These are phyloP conservation scores for Acacia acuminata DNA, from an alignment of 306 rosid species.

Conservation along the genomic window DNA sequence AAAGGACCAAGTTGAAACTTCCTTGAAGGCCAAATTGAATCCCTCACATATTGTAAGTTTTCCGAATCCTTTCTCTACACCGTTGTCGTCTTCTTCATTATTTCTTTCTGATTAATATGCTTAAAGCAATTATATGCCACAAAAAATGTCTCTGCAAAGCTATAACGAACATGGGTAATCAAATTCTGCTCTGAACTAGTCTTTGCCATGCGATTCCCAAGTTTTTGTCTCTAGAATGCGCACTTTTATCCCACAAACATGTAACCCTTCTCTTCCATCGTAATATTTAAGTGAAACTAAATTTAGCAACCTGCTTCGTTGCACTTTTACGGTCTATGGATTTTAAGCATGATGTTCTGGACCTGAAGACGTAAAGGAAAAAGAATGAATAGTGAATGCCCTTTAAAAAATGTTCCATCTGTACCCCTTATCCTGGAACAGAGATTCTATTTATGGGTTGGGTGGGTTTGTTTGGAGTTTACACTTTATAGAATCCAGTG, in stretches of 20 bases:
- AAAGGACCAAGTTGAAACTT: conserved; percentile 77
- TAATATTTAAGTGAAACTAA: not conserved
- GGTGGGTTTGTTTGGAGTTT: not conserved
- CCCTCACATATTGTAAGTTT: conserved; percentile 79
- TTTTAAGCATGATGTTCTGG: not conserved
- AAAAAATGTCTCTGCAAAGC: not conserved
- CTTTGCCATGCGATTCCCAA: not conserved
- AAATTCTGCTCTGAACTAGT: not conserved
- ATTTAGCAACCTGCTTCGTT: not conserved
- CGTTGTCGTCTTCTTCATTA: not conserved
- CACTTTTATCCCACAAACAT: not conserved
- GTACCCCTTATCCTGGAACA: not conserved
- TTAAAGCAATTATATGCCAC: not conserved
- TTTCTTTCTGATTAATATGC: not conserved
- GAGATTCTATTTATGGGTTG: not conserved
- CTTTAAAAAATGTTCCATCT: not conserved
- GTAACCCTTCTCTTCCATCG: not conserved
- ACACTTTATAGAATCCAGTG: not conserved
- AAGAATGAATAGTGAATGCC: not conserved
- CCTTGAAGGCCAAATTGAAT: conserved; percentile 71
- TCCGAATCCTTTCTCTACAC: not conserved
- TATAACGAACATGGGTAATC: not conserved
- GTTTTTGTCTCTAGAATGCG: not conserved
- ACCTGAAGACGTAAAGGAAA: not conserved
- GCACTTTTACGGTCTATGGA: not conserved